Percentiles rank a stretch among this genome's conserved stretches.
Conservation (phyloP, 495 filamentous ascomycete genomes). For the Daldinia childiae region DNA sequence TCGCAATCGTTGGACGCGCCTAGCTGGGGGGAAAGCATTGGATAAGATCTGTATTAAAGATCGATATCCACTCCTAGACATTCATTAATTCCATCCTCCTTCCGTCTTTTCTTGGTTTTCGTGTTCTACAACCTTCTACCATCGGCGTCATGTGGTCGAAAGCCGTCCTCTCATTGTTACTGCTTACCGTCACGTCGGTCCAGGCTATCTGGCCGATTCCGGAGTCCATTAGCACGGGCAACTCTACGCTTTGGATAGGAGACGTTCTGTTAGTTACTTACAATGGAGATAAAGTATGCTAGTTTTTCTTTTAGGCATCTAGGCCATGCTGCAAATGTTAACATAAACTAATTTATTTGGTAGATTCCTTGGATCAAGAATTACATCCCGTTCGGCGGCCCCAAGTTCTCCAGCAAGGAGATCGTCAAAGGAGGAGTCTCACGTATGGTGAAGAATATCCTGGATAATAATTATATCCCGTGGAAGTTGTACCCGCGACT, state of each 20-base stretch:
- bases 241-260: slow-evolving; percentile 64
- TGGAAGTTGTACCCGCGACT: slow-evolving; percentile 77
- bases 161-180: slow-evolving; percentile 44
- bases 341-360: slow-evolving; percentile 33
- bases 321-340: slow-evolving; percentile 18
- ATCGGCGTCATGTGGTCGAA: slow-evolving; percentile 47
- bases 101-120: slow-evolving; percentile 17
- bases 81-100: slow-evolving; percentile 16
- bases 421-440: slow-evolving; percentile 61
- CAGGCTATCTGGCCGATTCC: slow-evolving; percentile 71
- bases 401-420: slow-evolving; percentile 54
- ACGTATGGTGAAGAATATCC: slow-evolving; percentile 60
- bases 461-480: slow-evolving; percentile 71
- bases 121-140: slow-evolving; percentile 19
- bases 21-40: neutral
- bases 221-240: slow-evolving; percentile 59
- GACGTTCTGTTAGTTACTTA: slow-evolving; percentile 63
- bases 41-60: slow-evolving; percentile 27
- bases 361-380: slow-evolving; percentile 56
- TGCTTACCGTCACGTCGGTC: slow-evolving; percentile 48
- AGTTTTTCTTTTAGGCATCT: neutral
- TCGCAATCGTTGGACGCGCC: slow-evolving; percentile 23
- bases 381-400: slow-evolving; percentile 47
- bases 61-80: slow-evolving; percentile 13
- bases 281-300: slow-evolving; percentile 64